These are phyloP conservation scores for Amanita pseudoporphyria DNA, from an alignment of 768 basidiomycete species.

Conservation along the genomic window DNA sequence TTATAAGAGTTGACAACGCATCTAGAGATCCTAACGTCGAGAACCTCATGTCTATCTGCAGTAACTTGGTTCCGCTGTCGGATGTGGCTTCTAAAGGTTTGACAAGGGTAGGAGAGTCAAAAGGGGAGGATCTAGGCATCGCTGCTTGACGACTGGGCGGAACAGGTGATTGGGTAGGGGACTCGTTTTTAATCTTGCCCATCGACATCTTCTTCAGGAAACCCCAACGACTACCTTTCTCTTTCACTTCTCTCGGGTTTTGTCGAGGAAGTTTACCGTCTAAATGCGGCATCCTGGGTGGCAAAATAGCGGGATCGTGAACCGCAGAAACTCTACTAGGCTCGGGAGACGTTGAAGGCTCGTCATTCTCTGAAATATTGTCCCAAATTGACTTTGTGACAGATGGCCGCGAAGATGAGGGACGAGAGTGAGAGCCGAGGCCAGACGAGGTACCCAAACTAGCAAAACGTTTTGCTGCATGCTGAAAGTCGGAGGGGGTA, in stretches of 20 bases:
- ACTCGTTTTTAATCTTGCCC: constrained; percentile 77
- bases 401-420: constrained; percentile 26
- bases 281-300: constrained; percentile 10
- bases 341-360: constrained; percentile 6
- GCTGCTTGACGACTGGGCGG: constrained; percentile 22
- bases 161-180: constrained; percentile 34
- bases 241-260: constrained; percentile 31
- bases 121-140: constrained; percentile 19
- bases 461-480: constrained; percentile 49
- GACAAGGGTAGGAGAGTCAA: constrained; percentile 17
- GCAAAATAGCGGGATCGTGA: constrained; percentile 8
- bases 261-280: constrained; percentile 15
- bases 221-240: constrained; percentile 79
- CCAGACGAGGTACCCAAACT: constrained; percentile 54
- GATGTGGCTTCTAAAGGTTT: constrained; percentile 17
- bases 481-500: constrained; percentile 24
- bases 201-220: constrained; percentile 99
- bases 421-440: constrained; percentile 26
- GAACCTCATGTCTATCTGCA: constrained; percentile 62
- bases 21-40: constrained; percentile 62
- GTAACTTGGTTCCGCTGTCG: constrained; percentile 32
- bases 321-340: constrained; percentile 14
- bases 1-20: constrained; percentile 27
- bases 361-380: constrained; percentile 26
- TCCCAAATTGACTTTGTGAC: constrained; percentile 46